A percentile compares a stretch with the other conserved stretches of the same genome.
These are phyloP conservation scores for Paraconiothyrium brasiliense DNA, from an alignment of 2,329 filamentous ascomycete species.

Conservation along the genomic window DNA sequence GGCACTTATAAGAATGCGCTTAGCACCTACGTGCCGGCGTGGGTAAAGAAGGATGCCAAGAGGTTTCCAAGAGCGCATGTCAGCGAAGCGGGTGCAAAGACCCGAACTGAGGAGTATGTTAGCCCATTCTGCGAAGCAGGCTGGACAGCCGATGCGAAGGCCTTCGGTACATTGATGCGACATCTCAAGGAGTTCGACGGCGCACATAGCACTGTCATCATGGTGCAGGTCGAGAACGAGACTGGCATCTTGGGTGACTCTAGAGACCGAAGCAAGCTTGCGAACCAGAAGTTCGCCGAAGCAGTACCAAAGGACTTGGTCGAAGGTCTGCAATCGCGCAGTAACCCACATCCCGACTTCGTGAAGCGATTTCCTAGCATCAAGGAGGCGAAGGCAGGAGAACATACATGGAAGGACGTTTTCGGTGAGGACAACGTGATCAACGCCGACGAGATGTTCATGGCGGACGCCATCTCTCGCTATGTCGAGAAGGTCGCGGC, in stretches of 20 bases:
- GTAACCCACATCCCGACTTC: conserved; percentile 30
- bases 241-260: conserved; percentile 61
- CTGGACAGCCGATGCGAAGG: conserved; percentile 50
- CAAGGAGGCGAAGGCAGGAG: conserved; percentile 23
- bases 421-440: conserved; percentile 49
- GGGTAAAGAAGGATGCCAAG: conserved; percentile 47
- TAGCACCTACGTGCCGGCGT: conserved; percentile 38
- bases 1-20: conserved; percentile 58
- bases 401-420: conserved; percentile 51
- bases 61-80: conserved; percentile 35
- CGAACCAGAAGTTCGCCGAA: conserved; percentile 52
- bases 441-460: conserved; percentile 57
- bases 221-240: conserved; percentile 66
- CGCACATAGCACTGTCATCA: conserved; percentile 59
- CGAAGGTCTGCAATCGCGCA: conserved; percentile 33
- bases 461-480: conserved; percentile 57
- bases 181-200: conserved; percentile 55
- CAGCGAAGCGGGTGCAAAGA: conserved; percentile 22
- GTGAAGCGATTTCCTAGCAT: conserved; percentile 35
- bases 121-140: conserved; percentile 48
- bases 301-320: conserved; percentile 51
- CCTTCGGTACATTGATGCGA: conserved; percentile 49
- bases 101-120: conserved; percentile 32
- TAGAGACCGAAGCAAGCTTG: conserved; percentile 53
- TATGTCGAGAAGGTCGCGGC: conserved; percentile 55